Conservation (phyloP, 805 yeast species). For the Yamadazyma akitaensis region DNA sequence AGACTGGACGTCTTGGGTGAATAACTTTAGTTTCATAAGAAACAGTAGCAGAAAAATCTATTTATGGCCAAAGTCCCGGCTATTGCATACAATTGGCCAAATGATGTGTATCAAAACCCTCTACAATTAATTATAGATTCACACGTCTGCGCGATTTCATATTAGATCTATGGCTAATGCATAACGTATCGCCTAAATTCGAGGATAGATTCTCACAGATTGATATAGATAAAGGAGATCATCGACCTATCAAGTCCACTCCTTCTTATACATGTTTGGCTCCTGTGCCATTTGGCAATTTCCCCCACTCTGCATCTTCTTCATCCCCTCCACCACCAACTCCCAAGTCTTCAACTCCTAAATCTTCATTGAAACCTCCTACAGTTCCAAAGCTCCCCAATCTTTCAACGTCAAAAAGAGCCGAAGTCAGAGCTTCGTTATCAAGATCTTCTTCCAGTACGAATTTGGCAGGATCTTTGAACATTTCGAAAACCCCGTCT, state of each 20-base stretch:
- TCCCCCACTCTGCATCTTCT: neutral
- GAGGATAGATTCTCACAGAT: constrained; percentile 14
- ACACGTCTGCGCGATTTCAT: neutral
- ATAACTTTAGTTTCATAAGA: constrained; percentile 13
- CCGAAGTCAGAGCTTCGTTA: constrained; percentile 11
- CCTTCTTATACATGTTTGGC: neutral
- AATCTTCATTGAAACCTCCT: neutral
- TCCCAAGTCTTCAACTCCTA: neutral
- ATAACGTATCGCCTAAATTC: constrained; percentile 7
- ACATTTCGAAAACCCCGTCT: constrained; percentile 11
- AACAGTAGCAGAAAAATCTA: neutral
- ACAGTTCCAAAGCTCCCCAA: constrained; percentile 12
- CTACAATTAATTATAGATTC: no score
- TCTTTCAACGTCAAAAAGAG: constrained; percentile 15
- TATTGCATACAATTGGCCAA: no score
- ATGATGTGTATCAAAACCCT: no score
- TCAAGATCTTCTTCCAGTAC: constrained; percentile 10
- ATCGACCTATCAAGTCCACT: neutral
- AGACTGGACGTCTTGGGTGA: constrained; percentile 5
- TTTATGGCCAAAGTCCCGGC: neutral
- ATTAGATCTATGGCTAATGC: constrained; percentile 1
- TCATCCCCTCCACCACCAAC: neutral
- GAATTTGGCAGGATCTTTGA: constrained; percentile 4
- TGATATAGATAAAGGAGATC: constrained; percentile 3
- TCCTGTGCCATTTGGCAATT: neutral